Conservation (phyloP, 495 filamentous ascomycete genomes). For the Usnea hakonensis region DNA sequence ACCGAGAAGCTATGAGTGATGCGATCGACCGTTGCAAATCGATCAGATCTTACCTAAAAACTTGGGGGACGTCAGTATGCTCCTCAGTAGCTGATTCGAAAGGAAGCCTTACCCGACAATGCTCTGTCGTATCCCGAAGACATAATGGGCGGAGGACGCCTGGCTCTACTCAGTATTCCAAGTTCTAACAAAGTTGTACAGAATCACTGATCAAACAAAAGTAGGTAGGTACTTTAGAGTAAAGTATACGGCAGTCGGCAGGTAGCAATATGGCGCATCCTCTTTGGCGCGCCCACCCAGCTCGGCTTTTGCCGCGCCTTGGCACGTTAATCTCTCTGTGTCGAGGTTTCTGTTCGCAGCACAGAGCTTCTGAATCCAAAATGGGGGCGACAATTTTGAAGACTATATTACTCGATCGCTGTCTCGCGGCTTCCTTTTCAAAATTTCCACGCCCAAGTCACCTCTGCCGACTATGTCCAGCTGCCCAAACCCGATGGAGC, state of each 20-base stretch:
- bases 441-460: background rate
- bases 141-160: slow-evolving; percentile 36
- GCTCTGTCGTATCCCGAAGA: slow-evolving; percentile 91
- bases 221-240: background rate
- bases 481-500: slow-evolving; percentile 27
- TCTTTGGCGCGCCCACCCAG: background rate
- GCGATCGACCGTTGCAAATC: background rate
- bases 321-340: background rate
- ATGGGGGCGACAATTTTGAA: background rate
- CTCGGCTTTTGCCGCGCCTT: slow-evolving; percentile 2
- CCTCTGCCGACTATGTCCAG: slow-evolving; percentile 8
- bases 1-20: slow-evolving; percentile 1
- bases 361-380: background rate
- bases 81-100: slow-evolving; percentile 32
- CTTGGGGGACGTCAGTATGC: slow-evolving; percentile 31
- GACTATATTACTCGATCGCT: background rate
- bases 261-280: slow-evolving; percentile 11
- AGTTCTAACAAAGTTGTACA: background rate
- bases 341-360: no score
- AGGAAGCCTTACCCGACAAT: slow-evolving; percentile 63
- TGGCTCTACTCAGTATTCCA: background rate
- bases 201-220: no score
- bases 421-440: background rate
- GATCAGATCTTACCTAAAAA: slow-evolving; percentile 54
- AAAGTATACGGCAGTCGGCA: background rate